These are phyloP conservation scores for Kregervanrija delftensis DNA, from an alignment of 805 yeast species.

Conservation along the genomic window DNA sequence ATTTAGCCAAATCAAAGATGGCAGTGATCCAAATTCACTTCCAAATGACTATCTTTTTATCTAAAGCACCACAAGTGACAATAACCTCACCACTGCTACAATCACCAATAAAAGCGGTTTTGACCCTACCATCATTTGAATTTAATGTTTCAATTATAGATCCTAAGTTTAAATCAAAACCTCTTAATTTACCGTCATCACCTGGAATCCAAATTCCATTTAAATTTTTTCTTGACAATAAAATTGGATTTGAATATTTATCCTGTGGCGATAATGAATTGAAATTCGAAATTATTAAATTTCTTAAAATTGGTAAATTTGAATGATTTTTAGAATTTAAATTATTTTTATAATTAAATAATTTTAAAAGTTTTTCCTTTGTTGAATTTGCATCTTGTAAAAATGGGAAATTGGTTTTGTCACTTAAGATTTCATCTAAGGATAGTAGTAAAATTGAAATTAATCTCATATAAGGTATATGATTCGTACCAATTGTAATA, in stretches of 20 bases:
- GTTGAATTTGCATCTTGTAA: slow-evolving; percentile 5
- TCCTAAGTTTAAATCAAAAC: slow-evolving; percentile 43
- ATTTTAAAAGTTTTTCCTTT: not conserved
- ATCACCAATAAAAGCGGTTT: slow-evolving; percentile 29
- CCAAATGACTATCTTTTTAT: slow-evolving; percentile 31
- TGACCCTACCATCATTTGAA: slow-evolving; percentile 42
- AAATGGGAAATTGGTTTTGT: slow-evolving; percentile 5
- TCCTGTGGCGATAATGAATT: slow-evolving; percentile 61
- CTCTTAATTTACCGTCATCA: slow-evolving; percentile 62
- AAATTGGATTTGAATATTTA: slow-evolving; percentile 47
- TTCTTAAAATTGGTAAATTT: slow-evolving; percentile 25
- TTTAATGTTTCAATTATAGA: slow-evolving; percentile 27
- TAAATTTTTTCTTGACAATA: slow-evolving; percentile 23
- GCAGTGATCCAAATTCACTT: slow-evolving; percentile 1
- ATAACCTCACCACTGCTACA: slow-evolving; percentile 30
- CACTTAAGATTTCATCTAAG: slow-evolving; percentile 13
- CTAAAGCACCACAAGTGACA: slow-evolving; percentile 46
- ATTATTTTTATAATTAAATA: slow-evolving; percentile 5
- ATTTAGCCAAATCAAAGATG: no score
- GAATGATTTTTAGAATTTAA: slow-evolving; percentile 17
- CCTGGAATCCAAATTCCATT: slow-evolving; percentile 62
- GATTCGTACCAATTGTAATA: slow-evolving; percentile 66
- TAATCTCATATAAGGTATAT: slow-evolving; percentile 69
- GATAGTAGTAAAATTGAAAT: slow-evolving; percentile 45
- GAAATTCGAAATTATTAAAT: slow-evolving; percentile 34